Conservation (phyloP, 768 basidiomycete genomes). For the Phaeotremella fagi region DNA sequence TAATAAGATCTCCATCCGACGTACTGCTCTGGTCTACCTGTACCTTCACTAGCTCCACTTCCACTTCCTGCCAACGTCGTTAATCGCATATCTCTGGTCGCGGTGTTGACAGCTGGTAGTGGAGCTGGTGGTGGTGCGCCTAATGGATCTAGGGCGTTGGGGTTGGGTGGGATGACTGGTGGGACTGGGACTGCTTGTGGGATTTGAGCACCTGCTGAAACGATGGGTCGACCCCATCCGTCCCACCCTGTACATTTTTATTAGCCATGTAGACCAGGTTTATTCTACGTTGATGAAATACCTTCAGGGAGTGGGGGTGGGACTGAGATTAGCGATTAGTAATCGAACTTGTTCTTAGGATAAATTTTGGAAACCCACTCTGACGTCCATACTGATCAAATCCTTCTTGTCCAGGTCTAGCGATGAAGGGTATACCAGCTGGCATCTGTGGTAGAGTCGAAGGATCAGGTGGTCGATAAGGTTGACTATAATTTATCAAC, state of each 20-base stretch:
- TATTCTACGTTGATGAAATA: slow-evolving; percentile 1
- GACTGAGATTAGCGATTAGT: slow-evolving; percentile 12
- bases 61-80: slow-evolving; percentile 1
- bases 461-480: slow-evolving; percentile 43
- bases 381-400: slow-evolving; percentile 42
- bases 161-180: background rate
- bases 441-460: slow-evolving; percentile 39
- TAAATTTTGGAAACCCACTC: slow-evolving; percentile 18
- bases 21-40: slow-evolving; percentile 40
- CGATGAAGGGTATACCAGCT: slow-evolving; percentile 40
- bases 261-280: slow-evolving; percentile 2
- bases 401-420: slow-evolving; percentile 43
- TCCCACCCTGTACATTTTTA: slow-evolving; percentile 29
- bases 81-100: slow-evolving; percentile 26
- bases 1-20: slow-evolving; percentile 26
- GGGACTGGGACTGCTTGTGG: slow-evolving; percentile 1
- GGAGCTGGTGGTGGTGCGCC: slow-evolving; percentile 1
- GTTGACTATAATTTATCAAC: slow-evolving; percentile 21
- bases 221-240: slow-evolving; percentile 41
- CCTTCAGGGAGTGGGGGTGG: slow-evolving; percentile 41
- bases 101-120: background rate
- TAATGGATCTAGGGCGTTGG: background rate
- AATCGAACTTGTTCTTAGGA: slow-evolving; percentile 1
- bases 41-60: slow-evolving; percentile 4
- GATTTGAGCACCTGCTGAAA: slow-evolving; percentile 6